Percentiles rank a stretch among this genome's conserved stretches.
Evolutionary conservation across 768 basidiomycete genomes (phyloP).

Genomic region (Cystobasidiopsis lactophilus): DNA sequence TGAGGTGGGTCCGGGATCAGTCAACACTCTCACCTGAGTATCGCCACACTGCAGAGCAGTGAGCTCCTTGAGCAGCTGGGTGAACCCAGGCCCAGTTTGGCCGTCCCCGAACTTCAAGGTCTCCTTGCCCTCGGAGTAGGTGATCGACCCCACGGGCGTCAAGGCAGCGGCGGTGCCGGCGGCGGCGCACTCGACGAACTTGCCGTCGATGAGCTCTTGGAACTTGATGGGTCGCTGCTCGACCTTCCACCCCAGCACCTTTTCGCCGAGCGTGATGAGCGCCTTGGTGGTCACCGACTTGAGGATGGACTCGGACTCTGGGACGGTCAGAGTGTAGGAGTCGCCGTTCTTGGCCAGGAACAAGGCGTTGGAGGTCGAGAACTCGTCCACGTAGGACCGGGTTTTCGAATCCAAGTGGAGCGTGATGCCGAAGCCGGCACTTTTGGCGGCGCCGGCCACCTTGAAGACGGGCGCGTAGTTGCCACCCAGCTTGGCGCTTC

Average conservation of each 20-base stretch:
- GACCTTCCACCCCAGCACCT: slow-evolving; percentile 17
- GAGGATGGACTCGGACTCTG: slow-evolving; percentile 16
- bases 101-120: slow-evolving; percentile 19
- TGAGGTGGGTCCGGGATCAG: no score
- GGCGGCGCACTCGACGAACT: slow-evolving; percentile 17
- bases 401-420: slow-evolving; percentile 11
- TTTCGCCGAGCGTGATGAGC: slow-evolving; percentile 15
- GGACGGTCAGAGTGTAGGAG: slow-evolving; percentile 15
- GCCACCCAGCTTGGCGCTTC: slow-evolving; percentile 10
- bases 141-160: slow-evolving; percentile 19
- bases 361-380: slow-evolving; percentile 20
- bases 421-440: slow-evolving; percentile 18
- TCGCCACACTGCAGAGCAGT: slow-evolving; percentile 19
- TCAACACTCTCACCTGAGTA: neutral
- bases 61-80: slow-evolving; percentile 15
- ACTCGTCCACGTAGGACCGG: slow-evolving; percentile 19
- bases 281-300: slow-evolving; percentile 17
- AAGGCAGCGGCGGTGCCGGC: slow-evolving; percentile 20
- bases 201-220: slow-evolving; percentile 15
- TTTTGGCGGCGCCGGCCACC: slow-evolving; percentile 13
- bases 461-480: slow-evolving; percentile 12
- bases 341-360: slow-evolving; percentile 7
- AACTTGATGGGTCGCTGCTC: slow-evolving; percentile 14
- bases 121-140: slow-evolving; percentile 11
- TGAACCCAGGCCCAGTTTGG: slow-evolving; percentile 14